Conservation (phyloP, 2,329 filamentous ascomycete species). For the Cladobotryum protrusum region DNA sequence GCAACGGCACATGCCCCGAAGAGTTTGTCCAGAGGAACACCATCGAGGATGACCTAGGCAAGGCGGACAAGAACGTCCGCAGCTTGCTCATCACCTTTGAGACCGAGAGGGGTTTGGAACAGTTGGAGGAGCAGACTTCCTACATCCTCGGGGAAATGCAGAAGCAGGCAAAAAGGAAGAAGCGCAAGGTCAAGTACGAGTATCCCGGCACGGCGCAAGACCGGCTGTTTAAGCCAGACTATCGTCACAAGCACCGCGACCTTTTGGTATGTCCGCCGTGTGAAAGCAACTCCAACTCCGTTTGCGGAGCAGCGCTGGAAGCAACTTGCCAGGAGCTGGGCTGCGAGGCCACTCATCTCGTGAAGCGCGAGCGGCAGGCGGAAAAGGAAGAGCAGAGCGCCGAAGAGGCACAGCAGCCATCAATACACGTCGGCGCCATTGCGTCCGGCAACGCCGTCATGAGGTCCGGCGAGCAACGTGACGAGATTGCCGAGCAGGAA, state of each 20-base stretch:
- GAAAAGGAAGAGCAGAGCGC: too few species aligned
- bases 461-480: constrained; percentile 24
- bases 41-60: constrained; percentile 19
- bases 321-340: constrained; percentile 12
- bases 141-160: constrained; percentile 12
- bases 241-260: constrained; percentile 27
- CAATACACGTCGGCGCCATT: constrained; percentile 31
- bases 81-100: constrained; percentile 19
- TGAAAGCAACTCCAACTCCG: neutral
- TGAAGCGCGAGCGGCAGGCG: constrained; percentile 21
- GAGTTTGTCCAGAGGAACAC: constrained; percentile 21
- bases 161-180: neutral
- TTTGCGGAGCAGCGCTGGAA: constrained; percentile 10
- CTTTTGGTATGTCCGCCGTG: constrained; percentile 5
- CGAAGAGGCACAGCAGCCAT: constrained; percentile 14
- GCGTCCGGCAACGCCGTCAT: constrained; percentile 36
- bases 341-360: constrained; percentile 18
- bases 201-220: constrained; percentile 24
- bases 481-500: constrained; percentile 22
- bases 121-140: constrained; percentile 7
- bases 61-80: constrained; percentile 22
- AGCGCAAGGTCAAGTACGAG: constrained; percentile 13
- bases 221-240: constrained; percentile 23
- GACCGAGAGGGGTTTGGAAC: constrained; percentile 9
- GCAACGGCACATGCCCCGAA: constrained; percentile 19